phyloP scores from a whole-genome alignment of 2,329 filamentous ascomycete species.

The Cryphonectria radicalis region DNA sequence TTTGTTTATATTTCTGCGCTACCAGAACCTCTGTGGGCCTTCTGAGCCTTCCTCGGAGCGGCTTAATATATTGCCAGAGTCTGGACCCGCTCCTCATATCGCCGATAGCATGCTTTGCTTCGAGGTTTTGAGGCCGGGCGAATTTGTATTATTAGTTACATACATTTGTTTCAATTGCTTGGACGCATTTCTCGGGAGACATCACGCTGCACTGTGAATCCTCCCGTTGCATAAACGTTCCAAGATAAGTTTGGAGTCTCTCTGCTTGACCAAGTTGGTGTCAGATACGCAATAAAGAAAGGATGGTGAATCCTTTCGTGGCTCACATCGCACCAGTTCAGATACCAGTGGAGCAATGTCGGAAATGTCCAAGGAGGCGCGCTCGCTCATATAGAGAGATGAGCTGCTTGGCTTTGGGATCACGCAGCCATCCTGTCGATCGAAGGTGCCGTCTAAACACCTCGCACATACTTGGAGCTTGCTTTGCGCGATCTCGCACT shows the following conservation, averaged over 20 bases:
- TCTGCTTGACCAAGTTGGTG: not conserved
- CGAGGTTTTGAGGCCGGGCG: not conserved
- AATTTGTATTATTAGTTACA: not conserved
- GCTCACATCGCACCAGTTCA: not conserved
- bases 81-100: not conserved
- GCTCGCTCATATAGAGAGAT: not conserved
- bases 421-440: not conserved
- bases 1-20: not conserved
- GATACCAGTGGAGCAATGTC: not conserved
- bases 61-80: not conserved
- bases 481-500: conserved; percentile 22
- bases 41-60: no score
- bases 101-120: not conserved
- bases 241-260: not conserved
- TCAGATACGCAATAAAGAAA: not conserved
- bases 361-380: not conserved
- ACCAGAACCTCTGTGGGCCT: not conserved
- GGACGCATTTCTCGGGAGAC: not conserved
- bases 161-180: not conserved
- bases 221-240: not conserved
- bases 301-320: not conserved
- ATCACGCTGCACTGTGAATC: not conserved
- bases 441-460: not conserved
- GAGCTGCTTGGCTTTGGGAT: not conserved
- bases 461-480: conserved; percentile 18